These are phyloP conservation scores for Vitis hybrid DNA, from an alignment of 177 flowering plant species.

Conservation along the genomic window DNA sequence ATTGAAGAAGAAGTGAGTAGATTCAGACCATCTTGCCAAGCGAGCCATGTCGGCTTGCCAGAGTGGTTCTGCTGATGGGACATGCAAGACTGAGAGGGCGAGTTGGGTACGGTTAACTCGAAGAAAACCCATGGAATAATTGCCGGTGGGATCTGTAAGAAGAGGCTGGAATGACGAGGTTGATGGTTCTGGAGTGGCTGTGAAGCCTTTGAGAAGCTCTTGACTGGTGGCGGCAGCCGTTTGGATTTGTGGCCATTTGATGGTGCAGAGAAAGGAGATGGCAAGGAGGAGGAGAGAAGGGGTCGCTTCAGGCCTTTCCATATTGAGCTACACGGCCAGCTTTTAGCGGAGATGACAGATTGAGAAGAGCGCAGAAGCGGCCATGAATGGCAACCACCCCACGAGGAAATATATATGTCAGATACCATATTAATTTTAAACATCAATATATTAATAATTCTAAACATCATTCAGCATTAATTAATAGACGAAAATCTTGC, in stretches of 20 bases:
- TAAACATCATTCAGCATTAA: no score
- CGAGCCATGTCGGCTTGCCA: slow-evolving; percentile 52
- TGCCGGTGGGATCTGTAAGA: slow-evolving; percentile 52
- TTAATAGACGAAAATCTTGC: no score
- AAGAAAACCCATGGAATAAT: slow-evolving; percentile 75
- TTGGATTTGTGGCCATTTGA: not conserved
- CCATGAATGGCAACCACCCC: no score
- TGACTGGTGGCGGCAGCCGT: slow-evolving; percentile 6
- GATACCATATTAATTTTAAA: no score
- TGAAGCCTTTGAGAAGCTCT: slow-evolving; percentile 59
- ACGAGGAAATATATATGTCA: no score
- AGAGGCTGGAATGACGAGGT: slow-evolving; percentile 54
- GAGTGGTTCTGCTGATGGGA: slow-evolving; percentile 54
- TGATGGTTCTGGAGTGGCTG: slow-evolving; percentile 58
- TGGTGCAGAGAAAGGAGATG: not conserved
- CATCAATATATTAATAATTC: no score
- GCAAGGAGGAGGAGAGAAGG: slow-evolving; percentile 8
- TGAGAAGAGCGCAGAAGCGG: no score
- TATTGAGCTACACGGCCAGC: no score
- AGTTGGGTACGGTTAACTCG: slow-evolving; percentile 53
- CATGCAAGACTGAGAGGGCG: slow-evolving; percentile 68
- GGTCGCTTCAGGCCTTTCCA: not conserved
- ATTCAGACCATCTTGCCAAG: slow-evolving; percentile 49
- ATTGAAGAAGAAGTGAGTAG: slow-evolving; percentile 58
- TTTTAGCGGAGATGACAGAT: no score